phyloP scores from a whole-genome alignment of 78 protist species.

The Cavenderia fasciculata region DNA sequence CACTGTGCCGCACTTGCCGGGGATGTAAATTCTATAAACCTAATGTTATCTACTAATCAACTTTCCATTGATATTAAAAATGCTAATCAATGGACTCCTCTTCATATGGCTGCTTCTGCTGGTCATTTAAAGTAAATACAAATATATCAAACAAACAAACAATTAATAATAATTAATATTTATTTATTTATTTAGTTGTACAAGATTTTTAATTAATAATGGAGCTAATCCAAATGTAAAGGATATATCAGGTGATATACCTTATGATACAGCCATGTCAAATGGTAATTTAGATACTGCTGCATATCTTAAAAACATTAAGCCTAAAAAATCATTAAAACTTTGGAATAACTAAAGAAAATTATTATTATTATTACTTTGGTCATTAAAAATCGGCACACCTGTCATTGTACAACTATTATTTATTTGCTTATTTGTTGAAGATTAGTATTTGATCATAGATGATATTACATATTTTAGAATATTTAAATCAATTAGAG shows the following conservation, averaged over 20 bases:
- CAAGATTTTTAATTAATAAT: slow-evolving; percentile 43
- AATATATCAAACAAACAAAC: not conserved
- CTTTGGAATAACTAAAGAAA: not conserved
- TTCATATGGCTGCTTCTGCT: slow-evolving; percentile 63
- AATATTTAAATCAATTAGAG: slow-evolving; percentile 11
- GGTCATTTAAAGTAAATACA: slow-evolving; percentile 26
- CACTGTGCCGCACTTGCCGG: slow-evolving; percentile 66
- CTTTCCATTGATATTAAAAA: slow-evolving; percentile 43
- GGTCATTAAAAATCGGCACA: no score
- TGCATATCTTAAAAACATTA: slow-evolving; percentile 39
- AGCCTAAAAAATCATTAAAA: slow-evolving; percentile 59
- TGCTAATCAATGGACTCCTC: slow-evolving; percentile 75
- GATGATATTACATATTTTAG: slow-evolving; percentile 66
- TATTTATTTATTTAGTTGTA: slow-evolving; percentile 1
- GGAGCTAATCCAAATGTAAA: slow-evolving; percentile 71
- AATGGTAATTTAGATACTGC: slow-evolving; percentile 59
- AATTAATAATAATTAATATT: not conserved
- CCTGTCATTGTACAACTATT: no score
- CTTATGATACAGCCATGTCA: slow-evolving; percentile 47
- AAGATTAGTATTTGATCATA: no score
- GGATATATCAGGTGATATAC: slow-evolving; percentile 57
- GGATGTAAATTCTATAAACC: slow-evolving; percentile 10
- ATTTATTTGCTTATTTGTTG: no score
- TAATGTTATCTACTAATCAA: not conserved
- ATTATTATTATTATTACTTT: no score